These are phyloP conservation scores for Glycine tomentella DNA, from an alignment of 306 rosid genomes.

Conservation along the genomic window DNA sequence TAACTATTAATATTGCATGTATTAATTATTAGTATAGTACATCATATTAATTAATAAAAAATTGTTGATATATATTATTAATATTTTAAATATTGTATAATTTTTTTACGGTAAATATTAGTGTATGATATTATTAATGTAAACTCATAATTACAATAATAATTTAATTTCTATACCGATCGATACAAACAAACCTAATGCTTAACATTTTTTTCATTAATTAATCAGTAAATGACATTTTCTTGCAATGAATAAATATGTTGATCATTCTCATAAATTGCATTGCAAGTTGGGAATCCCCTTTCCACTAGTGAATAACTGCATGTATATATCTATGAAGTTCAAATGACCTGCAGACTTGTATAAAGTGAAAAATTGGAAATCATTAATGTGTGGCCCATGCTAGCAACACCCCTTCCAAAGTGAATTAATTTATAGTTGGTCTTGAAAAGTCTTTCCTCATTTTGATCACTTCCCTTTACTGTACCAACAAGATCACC, in stretches of 20 bases:
- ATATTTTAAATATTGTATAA: no score
- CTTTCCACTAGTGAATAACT: neutral
- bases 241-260: neutral
- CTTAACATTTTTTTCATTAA: neutral
- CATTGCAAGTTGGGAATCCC: neutral
- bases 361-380: neutral
- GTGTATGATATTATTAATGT: no score
- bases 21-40: neutral
- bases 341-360: neutral
- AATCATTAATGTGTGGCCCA: slow-evolving; percentile 4
- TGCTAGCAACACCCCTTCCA: neutral
- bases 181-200: neutral
- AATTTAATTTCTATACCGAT: neutral
- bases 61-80: no score
- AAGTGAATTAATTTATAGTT: neutral
- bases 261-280: neutral
- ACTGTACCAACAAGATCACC: neutral
- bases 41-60: neutral
- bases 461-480: slow-evolving; percentile 1
- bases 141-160: no score
- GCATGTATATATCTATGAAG: neutral
- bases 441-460: neutral
- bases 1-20: neutral
- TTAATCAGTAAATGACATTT: neutral
- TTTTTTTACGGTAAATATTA: no score